Percentiles rank a stretch among this genome's conserved stretches.
Evolutionary conservation across 176 grass and related monocot genomes (phyloP).

Genomic region (Miscanthus lutarioriparius): DNA sequence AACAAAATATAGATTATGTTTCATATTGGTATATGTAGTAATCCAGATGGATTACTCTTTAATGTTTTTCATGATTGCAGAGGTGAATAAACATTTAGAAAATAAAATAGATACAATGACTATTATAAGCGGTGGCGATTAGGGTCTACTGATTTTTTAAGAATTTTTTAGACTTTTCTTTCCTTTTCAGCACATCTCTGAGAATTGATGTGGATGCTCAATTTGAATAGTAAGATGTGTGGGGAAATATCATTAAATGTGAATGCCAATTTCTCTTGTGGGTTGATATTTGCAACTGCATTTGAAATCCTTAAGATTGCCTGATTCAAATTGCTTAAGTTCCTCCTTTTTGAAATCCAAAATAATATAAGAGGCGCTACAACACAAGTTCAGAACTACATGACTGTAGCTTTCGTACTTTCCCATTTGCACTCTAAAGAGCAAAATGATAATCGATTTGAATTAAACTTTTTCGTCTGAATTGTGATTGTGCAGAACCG

Average conservation of each 20-base stretch:
- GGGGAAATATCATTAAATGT: background rate
- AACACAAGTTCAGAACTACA: background rate
- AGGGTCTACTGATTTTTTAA: too few species aligned
- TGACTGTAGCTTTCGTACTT: background rate
- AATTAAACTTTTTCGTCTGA: background rate
- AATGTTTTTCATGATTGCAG: too few species aligned
- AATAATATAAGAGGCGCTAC: background rate
- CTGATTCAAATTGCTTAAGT: background rate
- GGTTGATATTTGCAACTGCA: background rate
- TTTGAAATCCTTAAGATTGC: background rate
- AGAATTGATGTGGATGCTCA: too few species aligned
- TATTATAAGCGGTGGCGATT: too few species aligned
- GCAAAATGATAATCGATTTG: background rate
- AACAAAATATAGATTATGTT: too few species aligned
- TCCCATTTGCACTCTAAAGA: background rate
- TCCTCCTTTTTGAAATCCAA: background rate
- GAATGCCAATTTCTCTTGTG: background rate
- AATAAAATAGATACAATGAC: too few species aligned
- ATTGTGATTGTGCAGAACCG: slow-evolving; percentile 56
- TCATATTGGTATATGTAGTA: too few species aligned
- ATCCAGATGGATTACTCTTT: too few species aligned
- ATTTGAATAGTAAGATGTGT: too few species aligned
- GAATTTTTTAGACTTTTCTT: too few species aligned
- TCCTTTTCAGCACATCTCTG: too few species aligned
- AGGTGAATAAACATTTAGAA: too few species aligned